These are phyloP conservation scores for Ceratobasidium theobromae DNA, from an alignment of 1,284 basidiomycete genomes.

Conservation along the genomic window DNA sequence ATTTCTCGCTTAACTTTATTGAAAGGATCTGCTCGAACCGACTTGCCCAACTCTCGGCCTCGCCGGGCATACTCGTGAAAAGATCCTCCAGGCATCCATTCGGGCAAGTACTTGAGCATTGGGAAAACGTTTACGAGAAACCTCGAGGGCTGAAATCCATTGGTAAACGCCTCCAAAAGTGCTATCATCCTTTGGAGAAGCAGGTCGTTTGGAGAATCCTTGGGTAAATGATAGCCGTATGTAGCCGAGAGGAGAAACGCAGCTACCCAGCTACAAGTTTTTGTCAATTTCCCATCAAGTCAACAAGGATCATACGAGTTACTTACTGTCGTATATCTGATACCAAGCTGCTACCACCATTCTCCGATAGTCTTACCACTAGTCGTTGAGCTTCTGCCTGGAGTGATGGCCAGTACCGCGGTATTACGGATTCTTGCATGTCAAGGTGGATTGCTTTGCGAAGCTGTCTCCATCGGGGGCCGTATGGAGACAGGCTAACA, in stretches of 20 bases:
- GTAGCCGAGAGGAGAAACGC: constrained; percentile 1
- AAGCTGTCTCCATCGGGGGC: constrained; percentile 19
- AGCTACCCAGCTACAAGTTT: constrained; percentile 3
- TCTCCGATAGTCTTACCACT: neutral
- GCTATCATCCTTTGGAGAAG: constrained; percentile 3
- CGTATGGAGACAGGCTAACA: neutral
- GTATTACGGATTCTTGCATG: constrained; percentile 16
- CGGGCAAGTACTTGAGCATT: constrained; percentile 5
- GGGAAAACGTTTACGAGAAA: constrained; percentile 23
- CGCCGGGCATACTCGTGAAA: constrained; percentile 9
- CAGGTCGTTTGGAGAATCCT: neutral
- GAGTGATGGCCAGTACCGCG: constrained; percentile 17
- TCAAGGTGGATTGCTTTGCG: constrained; percentile 12
- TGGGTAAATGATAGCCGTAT: constrained; percentile 20
- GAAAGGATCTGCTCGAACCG: constrained; percentile 1
- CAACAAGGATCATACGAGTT: neutral
- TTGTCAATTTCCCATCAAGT: neutral
- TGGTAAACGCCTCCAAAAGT: neutral
- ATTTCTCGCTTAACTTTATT: constrained; percentile 23
- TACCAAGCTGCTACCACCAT: neutral
- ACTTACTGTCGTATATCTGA: constrained; percentile 24
- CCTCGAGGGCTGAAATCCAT: neutral
- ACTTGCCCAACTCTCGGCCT: neutral
- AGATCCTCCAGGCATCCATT: constrained; percentile 27
- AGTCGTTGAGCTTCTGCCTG: neutral